Evolutionary conservation across 148 eudicot genomes (phyloP), one percentile per base, ranked within the genome.

Genomic region (Rhododendron kiyosumense): DNA sequence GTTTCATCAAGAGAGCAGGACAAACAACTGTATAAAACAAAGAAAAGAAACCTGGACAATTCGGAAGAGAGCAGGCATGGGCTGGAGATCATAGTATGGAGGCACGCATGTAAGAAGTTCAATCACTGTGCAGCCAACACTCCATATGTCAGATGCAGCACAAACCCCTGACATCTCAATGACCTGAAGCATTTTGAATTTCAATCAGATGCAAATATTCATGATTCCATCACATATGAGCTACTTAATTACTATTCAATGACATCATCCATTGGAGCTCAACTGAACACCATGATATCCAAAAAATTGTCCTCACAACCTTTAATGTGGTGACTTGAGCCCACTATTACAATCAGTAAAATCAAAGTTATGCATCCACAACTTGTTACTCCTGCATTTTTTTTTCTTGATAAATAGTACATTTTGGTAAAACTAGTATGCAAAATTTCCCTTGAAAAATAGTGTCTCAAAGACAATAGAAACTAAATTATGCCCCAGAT

Each of bases 91-190:
- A 89, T 90, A 97, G 89, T 97, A 97, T 8, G 99, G 99, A 73
- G 99, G 99, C 79, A 97, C 92, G 85, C 99, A 95, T 18, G 98
- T 97, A 78, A 97, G 95, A 86, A 97, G 99, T 86, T 97, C 99
- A 86, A 97, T 97, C 79, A 97, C 99, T 78, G 99, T 97, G 91
- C 99, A 97, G 79, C 99, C 99, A 71, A 97, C 99, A 93, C 99
- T 97, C 99, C 99, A 97, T 78, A 97, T 94, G 87, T 97, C 99
- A 77, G 99, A 97, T 87, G 98, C 98, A 84, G 99, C 98, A 91
- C 98, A 97, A 90, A 97, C 99, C 85, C 99, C 99, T 2, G 99
- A 95, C 99, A 97, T 97, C 88, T 95, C 99, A 89, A 97, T 97
- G 34, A 97, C 99, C 99, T 97, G 92, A 83, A 88, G 89, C 36